These are phyloP conservation scores for Melocanna baccifera DNA, from an alignment of 176 grass and related monocot genomes.

Conservation along the genomic window DNA sequence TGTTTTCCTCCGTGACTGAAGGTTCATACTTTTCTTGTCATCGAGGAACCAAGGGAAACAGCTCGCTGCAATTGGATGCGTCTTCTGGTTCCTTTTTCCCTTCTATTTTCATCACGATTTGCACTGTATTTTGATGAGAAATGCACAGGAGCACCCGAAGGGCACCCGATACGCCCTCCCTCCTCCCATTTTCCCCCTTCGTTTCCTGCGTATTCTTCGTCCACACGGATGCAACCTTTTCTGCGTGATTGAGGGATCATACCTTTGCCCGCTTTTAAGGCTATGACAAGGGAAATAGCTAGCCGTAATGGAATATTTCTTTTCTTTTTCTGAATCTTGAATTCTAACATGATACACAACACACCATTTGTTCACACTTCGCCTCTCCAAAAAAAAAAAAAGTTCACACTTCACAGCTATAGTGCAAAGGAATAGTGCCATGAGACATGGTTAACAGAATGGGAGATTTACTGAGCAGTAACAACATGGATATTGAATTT, in stretches of 20 bases:
- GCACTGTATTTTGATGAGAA: no score
- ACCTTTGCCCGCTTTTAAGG: slow-evolving; percentile 24
- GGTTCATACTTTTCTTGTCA: slow-evolving; percentile 9
- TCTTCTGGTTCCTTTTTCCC: not conserved
- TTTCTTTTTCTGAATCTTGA: not conserved
- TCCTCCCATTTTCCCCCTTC: no score
- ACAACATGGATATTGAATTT: not conserved
- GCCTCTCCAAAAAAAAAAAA: not conserved
- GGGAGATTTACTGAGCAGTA: not conserved
- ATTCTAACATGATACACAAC: not conserved
- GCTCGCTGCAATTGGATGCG: not conserved
- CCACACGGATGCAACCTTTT: not conserved
- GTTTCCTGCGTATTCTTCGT: not conserved
- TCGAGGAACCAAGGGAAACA: not conserved
- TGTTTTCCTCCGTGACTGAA: slow-evolving; percentile 35
- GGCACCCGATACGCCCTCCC: no score
- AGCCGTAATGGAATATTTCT: not conserved
- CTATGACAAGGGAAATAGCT: not conserved
- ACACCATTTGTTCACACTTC: not conserved
- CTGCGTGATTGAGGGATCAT: slow-evolving; percentile 33
- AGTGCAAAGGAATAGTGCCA: not conserved
- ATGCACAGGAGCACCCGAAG: no score
- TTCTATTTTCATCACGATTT: no score
- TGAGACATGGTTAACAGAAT: not conserved
- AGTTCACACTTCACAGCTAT: not conserved